Base-by-base conservation (phyloP, 129 eudicot genomes). In the Flaveria linearis region DNA sequence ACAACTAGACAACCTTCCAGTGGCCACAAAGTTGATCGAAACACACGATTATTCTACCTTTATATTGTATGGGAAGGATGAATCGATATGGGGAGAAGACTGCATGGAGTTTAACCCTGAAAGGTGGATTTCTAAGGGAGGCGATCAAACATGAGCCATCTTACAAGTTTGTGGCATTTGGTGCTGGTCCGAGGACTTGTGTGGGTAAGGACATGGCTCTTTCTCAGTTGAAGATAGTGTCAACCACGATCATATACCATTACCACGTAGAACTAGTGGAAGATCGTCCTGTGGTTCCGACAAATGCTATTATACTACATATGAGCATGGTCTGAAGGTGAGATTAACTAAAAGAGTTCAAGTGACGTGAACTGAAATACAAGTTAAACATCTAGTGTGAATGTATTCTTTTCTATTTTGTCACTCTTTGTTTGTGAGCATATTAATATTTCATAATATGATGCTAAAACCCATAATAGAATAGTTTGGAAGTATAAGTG, bases 61-160 rank as follows among this genome's bases (percentile, higher is more conserved):
- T 81, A 17, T 85, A 85, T 46, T 80, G 86, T 0, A 88, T 83
- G 90, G 93, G 90, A 75, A 83, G 93, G 69, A 88, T 83, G 86
- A 51, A 18, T 77, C 61, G 4, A 69, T 88, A 60, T 85, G 93
- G 93, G 90, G 93, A 7, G 68, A 83, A 0, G 93, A 88, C 56
- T 75, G 83, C 53, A 6, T 16, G 57, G 88, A 85, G 33, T 88
- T 88, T 66, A 55, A 55, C 7, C 76, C 53, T 0, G 67, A 72
- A 18, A 72, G 76, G 22, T 72, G 76, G 76, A 52, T 88, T 62
- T 14, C 84, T 5, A 64, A 80, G 25, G 36, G 7, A 9, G 86
- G 88, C 8, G 77, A 47, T 83, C 5, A 88, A 52, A 47, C 73
- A 82, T 63, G 88, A 74, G 79, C 86, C 93, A 2, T 88, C 93